phyloP scores from a whole-genome alignment of 2,329 filamentous ascomycete species.

The Penicillium sp. region DNA sequence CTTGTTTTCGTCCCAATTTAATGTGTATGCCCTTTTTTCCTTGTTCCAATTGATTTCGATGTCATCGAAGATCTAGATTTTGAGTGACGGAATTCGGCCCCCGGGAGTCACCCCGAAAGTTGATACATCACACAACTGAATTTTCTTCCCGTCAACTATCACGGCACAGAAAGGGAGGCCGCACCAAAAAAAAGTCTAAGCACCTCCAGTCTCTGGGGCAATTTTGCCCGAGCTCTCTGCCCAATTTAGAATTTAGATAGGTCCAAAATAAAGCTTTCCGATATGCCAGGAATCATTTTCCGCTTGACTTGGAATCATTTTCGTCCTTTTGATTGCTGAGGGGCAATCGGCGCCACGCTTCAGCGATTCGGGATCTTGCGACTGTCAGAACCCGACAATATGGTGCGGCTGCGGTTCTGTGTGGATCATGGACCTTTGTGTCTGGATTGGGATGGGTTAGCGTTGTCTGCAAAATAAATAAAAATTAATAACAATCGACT shows the following conservation, averaged over 20 bases:
- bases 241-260: not conserved
- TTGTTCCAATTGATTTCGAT: not conserved
- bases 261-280: slow-evolving; percentile 1
- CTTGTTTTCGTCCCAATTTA: not conserved
- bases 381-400: slow-evolving; percentile 29
- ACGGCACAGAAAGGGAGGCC: slow-evolving; percentile 1
- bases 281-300: slow-evolving; percentile 9
- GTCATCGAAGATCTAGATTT: slow-evolving; percentile 2
- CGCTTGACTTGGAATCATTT: not conserved
- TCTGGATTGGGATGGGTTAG: slow-evolving; percentile 3
- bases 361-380: slow-evolving; percentile 6
- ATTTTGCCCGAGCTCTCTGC: slow-evolving; percentile 1
- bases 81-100: not conserved
- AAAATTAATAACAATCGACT: not conserved
- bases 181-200: not conserved
- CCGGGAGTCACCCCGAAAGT: not conserved
- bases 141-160: slow-evolving; percentile 1
- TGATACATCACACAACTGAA: slow-evolving; percentile 11
- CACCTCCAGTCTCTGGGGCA: not conserved
- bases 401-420: slow-evolving; percentile 21
- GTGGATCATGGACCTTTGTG: slow-evolving; percentile 18
- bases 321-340: not conserved
- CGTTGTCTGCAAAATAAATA: not conserved
- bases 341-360: slow-evolving; percentile 8
- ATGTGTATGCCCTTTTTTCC: not conserved